phyloP scores from a whole-genome alignment of 2,329 filamentous ascomycete genomes.

The Endoconidiophora polonica region DNA sequence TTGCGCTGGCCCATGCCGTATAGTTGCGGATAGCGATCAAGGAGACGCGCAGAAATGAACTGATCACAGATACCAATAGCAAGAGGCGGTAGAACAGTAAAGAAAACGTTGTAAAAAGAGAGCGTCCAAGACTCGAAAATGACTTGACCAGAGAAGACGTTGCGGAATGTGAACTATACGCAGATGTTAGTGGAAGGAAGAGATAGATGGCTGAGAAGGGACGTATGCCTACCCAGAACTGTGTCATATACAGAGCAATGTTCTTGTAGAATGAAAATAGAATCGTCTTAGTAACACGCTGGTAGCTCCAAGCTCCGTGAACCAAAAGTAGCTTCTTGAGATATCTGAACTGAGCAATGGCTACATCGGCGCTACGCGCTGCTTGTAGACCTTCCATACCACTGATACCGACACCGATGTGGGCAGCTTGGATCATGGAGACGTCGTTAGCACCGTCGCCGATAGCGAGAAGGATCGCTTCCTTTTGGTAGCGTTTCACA shows the following conservation, averaged over 20 bases:
- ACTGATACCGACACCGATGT: slow-evolving; percentile 94
- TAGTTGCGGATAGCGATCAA: slow-evolving; percentile 91
- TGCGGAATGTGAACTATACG: slow-evolving; percentile 80
- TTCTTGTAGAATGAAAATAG: slow-evolving; percentile 99
- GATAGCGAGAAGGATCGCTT: slow-evolving; percentile 84
- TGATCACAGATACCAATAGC: slow-evolving; percentile 95
- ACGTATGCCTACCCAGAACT: slow-evolving; percentile 67
- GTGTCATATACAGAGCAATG: slow-evolving; percentile 94
- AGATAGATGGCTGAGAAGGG: not conserved
- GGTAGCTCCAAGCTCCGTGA: slow-evolving; percentile 94
- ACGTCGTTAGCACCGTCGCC: slow-evolving; percentile 97
- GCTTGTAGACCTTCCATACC: slow-evolving; percentile 94
- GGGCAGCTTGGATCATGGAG: slow-evolving; percentile 99
- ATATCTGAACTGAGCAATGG: slow-evolving; percentile 90
- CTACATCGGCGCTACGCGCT: slow-evolving; percentile 84
- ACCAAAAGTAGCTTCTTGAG: slow-evolving; percentile 86
- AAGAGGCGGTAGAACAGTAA: slow-evolving; percentile 83
- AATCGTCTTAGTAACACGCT: slow-evolving; percentile 91
- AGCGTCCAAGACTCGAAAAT: slow-evolving; percentile 99
- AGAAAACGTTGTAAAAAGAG: slow-evolving; percentile 99
- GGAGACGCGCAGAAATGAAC: slow-evolving; percentile 81
- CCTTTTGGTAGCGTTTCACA: slow-evolving; percentile 79
- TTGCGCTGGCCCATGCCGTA: slow-evolving; percentile 89
- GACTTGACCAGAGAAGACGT: slow-evolving; percentile 91
- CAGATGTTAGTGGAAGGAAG: slow-evolving; percentile 17